Evolutionary conservation across 1,139 yeast species (phyloP).

Genomic region (Yamadazyma sp.): DNA sequence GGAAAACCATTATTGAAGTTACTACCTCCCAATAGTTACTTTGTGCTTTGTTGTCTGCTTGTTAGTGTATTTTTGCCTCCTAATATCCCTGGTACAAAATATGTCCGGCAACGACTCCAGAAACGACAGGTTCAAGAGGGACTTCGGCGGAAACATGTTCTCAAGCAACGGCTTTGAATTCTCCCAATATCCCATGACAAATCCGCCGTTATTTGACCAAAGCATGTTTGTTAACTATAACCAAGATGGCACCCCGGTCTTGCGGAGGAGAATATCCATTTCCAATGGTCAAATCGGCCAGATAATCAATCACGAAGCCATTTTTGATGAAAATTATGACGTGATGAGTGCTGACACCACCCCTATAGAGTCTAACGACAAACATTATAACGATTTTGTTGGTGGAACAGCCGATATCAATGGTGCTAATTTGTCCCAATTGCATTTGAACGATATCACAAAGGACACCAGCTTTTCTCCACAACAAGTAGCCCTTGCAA

Average conservation of each 20-base stretch:
- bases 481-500: too few relatives aligned
- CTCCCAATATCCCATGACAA: slow-evolving; percentile 58
- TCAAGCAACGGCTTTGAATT: slow-evolving; percentile 41
- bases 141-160: neutral
- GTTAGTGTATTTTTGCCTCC: neutral
- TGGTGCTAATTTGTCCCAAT: neutral
- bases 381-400: neutral
- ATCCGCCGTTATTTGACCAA: slow-evolving; percentile 64
- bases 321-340: slow-evolving; percentile 26
- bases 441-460: neutral
- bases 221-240: slow-evolving; percentile 44
- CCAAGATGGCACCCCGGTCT: slow-evolving; percentile 44
- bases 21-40: too few relatives aligned
- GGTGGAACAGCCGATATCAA: neutral
- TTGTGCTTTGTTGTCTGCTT: too few relatives aligned
- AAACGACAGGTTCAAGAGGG: slow-evolving; percentile 1
- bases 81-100: too few relatives aligned
- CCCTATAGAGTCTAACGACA: slow-evolving; percentile 9
- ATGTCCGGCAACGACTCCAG: slow-evolving; percentile 4
- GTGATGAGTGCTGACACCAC: slow-evolving; percentile 12
- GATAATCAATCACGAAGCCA: slow-evolving; percentile 50
- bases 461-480: too few relatives aligned
- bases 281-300: slow-evolving; percentile 83
- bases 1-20: too few relatives aligned
- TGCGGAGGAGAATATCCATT: slow-evolving; percentile 65